Evolutionary conservation across 2,329 filamentous ascomycete species (phyloP), one percentile per base, ranked within the genome.

Genomic region (Pseudocercospora vitis): DNA sequence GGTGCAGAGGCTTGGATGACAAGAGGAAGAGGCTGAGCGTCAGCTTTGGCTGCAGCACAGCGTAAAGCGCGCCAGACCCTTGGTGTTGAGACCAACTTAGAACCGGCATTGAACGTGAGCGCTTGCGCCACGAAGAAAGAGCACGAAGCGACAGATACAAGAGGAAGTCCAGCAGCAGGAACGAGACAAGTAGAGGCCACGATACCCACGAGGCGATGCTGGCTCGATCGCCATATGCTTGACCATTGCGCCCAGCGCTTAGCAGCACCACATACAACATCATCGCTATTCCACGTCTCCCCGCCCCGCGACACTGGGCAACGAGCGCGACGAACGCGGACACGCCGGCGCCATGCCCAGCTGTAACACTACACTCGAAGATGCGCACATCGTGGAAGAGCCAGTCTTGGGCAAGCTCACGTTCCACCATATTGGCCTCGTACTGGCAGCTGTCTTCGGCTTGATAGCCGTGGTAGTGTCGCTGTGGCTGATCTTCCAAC

Each of bases 351-450:
- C 23, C 32, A 65, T 63, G 61, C 50, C 62, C 14, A 53, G 56
- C 39, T 82, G 79, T 65, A 80, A 82, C 66, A 71, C 74, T 4
- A 80, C 78, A 8, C 61, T 74, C 52, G 76, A 78, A 62, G 69
- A 78, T 53, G 64, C 71, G 58, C 71, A 67, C 52, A 56, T 59
- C 21, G 46, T 24, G 49, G 80, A 83, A 65, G 68, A 68, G 16
- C 71, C 72, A n/a, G 67, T 84, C 48, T 82, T 76, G 75, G 71
- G 78, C 63, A 72, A 72, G 45, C 65, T 82, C 57, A 81, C 78
- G 28, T 84, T 84, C 63, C 82, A 85, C 64, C 68, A 76, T 23
- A 70, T 85, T 23, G 79, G 78, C 53, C 73, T 84, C 40, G 74
- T 79, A 48, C 67, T 84, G 37, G 77, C 74, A 32, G 79, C 76